Conservation (phyloP, 352 stramenopile genomes). For the Phytophthora macrochlamydospora region DNA sequence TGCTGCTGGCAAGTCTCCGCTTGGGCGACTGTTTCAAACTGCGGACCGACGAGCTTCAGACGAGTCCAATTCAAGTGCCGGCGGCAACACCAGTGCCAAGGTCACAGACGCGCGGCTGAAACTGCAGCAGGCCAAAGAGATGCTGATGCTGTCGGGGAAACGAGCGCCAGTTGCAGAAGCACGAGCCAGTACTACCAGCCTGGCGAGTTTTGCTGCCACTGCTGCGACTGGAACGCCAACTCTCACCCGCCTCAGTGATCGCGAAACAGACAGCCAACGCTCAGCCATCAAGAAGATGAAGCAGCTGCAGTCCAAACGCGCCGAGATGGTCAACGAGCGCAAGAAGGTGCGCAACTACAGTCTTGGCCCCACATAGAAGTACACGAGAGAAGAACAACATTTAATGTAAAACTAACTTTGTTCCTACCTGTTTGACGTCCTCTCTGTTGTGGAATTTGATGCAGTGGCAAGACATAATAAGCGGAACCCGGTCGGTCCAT, state of each 20-base stretch:
- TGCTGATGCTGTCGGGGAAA: slow-evolving; percentile 71
- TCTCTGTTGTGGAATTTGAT: slow-evolving; percentile 25
- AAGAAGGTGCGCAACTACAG: slow-evolving; percentile 87
- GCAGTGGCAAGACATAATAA: slow-evolving; percentile 21
- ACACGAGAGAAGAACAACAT: slow-evolving; percentile 7
- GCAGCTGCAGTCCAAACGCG: slow-evolving; percentile 69
- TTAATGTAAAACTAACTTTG: slow-evolving; percentile 38
- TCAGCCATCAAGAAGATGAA: slow-evolving; percentile 71
- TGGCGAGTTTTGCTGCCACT: slow-evolving; percentile 38
- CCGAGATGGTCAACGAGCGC: slow-evolving; percentile 77
- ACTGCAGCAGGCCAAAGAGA: slow-evolving; percentile 77
- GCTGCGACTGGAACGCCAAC: slow-evolving; percentile 1
- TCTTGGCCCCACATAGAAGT: slow-evolving; percentile 28
- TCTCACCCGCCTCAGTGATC: slow-evolving; percentile 41
- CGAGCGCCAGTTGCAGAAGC: slow-evolving; percentile 29
- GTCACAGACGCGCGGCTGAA: slow-evolving; percentile 66
- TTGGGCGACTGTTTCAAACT: slow-evolving; percentile 13
- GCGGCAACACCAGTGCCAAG: slow-evolving; percentile 28
- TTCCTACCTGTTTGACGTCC: slow-evolving; percentile 27
- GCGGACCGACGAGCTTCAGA: slow-evolving; percentile 16
- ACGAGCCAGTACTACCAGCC: slow-evolving; percentile 37
- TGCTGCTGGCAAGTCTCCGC: slow-evolving; percentile 6
- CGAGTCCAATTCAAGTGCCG: slow-evolving; percentile 10
- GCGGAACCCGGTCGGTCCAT: slow-evolving; percentile 11
- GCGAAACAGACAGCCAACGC: slow-evolving; percentile 68